Evolutionary conservation across 371 early-diverging fungal species (phyloP), one percentile per base, ranked within the genome.

Genomic region (Mortierella sp.): DNA sequence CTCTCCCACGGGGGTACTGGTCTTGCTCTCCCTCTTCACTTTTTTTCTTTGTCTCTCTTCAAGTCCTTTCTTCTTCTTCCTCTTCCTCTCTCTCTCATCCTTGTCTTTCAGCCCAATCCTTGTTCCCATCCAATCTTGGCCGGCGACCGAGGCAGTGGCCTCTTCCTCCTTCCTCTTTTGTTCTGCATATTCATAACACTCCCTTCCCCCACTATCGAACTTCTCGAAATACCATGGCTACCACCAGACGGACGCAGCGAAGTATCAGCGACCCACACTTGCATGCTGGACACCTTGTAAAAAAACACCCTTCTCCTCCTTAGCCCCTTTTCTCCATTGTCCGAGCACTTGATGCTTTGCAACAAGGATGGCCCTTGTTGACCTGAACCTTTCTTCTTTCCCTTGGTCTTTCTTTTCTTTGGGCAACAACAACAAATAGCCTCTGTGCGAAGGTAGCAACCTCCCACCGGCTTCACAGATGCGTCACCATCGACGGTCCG

Each of bases 401-500:
- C 4, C 7, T 15, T 43, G 21, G 12, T 50, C 26, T 11, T 43
- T 9, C 1, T 21, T 9, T 51, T 15, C 12, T 30, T 37, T 51
- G 16, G n/a, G n/a, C n/a, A 25, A 47, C 48, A 50, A 18, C 57
- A 26, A 48, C 47, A 18, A 12, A 44, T 26, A 64, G 57, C 58
- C 66, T 9, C 21, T n/a, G 16, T 18, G 23, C 28, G 26, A 57
- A 30, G 37, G 7, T 11, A 57, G 64, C 14, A 64, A 57, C 29
- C 51, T 57, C 52, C 60, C n/a, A n/a, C n/a, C 67, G 2, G 68
- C 64, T 5, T 2, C 4, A 18, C 19, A 59, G 1, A 50, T 60
- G 57, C 72, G 79, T 6, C 79, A 77, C 57, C 79, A 77, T 37
- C 50, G 64, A 37, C 72, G 79, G 18, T 77, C 79, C 14, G 57